Percentiles rank a stretch among this genome's conserved stretches.
Evolutionary conservation across 768 basidiomycete species (phyloP).

Genomic region (Dentipellis fragilis): DNA sequence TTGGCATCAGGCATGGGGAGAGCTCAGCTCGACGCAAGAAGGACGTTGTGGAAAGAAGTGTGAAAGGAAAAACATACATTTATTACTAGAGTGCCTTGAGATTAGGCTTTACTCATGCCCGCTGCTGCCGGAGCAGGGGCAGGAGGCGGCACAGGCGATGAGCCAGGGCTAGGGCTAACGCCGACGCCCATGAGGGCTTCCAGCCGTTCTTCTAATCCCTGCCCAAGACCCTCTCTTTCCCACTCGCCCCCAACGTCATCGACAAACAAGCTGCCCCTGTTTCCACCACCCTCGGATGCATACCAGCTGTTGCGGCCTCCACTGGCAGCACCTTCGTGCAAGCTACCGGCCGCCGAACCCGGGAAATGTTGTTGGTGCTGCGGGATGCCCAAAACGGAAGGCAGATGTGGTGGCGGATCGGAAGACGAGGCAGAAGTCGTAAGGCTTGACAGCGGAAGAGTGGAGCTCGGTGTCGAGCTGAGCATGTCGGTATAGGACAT

Average conservation of each 20-base stretch:
- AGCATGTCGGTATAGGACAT: slow-evolving; percentile 84
- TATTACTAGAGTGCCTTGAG: background rate
- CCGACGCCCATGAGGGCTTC: slow-evolving; percentile 38
- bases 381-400: slow-evolving; percentile 40
- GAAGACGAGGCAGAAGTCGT: slow-evolving; percentile 48
- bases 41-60: background rate
- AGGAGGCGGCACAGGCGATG: background rate
- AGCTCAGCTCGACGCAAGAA: background rate
- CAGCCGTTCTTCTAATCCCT: slow-evolving; percentile 73
- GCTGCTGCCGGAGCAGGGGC: background rate
- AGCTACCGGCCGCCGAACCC: background rate
- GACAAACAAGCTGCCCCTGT: slow-evolving; percentile 22
- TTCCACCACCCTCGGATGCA: slow-evolving; percentile 11
- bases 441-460: slow-evolving; percentile 61
- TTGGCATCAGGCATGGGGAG: background rate
- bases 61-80: background rate
- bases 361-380: slow-evolving; percentile 11
- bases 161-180: background rate
- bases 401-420: slow-evolving; percentile 69
- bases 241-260: slow-evolving; percentile 78
- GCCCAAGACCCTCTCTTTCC: slow-evolving; percentile 78
- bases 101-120: background rate
- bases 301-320: slow-evolving; percentile 15
- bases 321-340: slow-evolving; percentile 17
- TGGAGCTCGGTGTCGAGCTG: slow-evolving; percentile 62